A percentile compares a stretch with the other conserved stretches of the same genome.
These are phyloP conservation scores for Meyerozyma carpophila DNA, from an alignment of 1,139 yeast genomes.

Conservation along the genomic window DNA sequence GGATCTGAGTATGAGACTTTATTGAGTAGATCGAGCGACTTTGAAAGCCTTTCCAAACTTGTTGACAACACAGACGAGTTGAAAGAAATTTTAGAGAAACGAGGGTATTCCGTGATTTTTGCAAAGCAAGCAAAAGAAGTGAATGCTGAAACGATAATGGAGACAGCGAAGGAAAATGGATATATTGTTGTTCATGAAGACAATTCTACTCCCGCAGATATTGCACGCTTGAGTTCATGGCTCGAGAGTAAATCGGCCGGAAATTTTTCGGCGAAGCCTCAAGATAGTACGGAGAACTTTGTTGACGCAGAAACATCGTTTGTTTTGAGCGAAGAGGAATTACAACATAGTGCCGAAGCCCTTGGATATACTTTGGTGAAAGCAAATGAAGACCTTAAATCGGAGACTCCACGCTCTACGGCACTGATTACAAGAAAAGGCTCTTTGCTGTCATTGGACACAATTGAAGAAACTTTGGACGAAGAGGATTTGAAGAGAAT, in stretches of 20 bases:
- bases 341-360: slow-evolving; percentile 22
- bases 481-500: slow-evolving; percentile 18
- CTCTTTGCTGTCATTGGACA: slow-evolving; percentile 6
- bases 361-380: slow-evolving; percentile 33
- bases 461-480: slow-evolving; percentile 14
- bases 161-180: neutral
- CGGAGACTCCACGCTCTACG: too few relatives aligned
- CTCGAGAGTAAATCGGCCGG: neutral
- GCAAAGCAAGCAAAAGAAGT: neutral
- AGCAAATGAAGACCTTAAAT: slow-evolving; percentile 7
- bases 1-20: slow-evolving; percentile 14
- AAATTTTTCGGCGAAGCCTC: neutral
- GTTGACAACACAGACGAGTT: slow-evolving; percentile 3
- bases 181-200: neutral
- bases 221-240: neutral
- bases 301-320: slow-evolving; percentile 35
- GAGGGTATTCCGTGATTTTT: neutral
- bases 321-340: slow-evolving; percentile 23
- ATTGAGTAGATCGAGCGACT: slow-evolving; percentile 3
- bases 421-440: neutral
- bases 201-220: neutral
- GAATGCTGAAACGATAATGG: neutral
- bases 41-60: slow-evolving; percentile 3
- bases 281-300: slow-evolving; percentile 11
- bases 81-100: slow-evolving; percentile 3